A percentile compares a stretch with the other conserved stretches of the same genome.
phyloP scores from a whole-genome alignment of 2,329 filamentous ascomycete genomes.

The Fusarium camptoceras region DNA sequence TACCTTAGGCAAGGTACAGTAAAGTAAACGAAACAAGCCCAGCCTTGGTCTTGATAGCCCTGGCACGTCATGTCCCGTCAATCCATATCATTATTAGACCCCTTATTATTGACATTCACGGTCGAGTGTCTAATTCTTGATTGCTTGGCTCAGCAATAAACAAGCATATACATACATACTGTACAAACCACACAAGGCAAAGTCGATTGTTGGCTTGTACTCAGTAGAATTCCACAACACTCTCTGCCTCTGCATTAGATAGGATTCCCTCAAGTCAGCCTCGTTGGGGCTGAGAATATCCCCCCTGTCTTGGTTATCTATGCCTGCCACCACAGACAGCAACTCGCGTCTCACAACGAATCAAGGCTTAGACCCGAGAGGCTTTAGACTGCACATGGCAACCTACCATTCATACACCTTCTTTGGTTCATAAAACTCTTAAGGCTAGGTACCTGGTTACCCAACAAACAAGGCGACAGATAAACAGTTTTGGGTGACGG shows the following conservation, averaged over 20 bases:
- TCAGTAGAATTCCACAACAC: neutral
- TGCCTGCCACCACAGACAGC: constrained; percentile 26
- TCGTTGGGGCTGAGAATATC: constrained; percentile 31
- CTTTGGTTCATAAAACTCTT: neutral
- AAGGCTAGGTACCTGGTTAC: neutral
- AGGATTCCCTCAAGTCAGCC: constrained; percentile 19
- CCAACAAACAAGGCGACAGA: constrained; percentile 3
- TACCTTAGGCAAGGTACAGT: neutral
- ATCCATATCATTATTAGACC: constrained; percentile 21
- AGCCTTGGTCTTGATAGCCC: constrained; percentile 13
- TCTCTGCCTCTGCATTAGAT: constrained; percentile 7
- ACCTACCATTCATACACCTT: constrained; percentile 16
- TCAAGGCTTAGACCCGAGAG: constrained; percentile 17
- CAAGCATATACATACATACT: constrained; percentile 8
- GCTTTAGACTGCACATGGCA: constrained; percentile 23
- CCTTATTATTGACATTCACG: constrained; percentile 21
- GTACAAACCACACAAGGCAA: neutral
- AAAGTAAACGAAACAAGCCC: constrained; percentile 31
- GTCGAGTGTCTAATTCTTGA: neutral
- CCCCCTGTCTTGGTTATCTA: constrained; percentile 19
- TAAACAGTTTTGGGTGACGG: neutral
- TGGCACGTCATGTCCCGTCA: constrained; percentile 14
- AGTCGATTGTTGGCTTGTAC: neutral
- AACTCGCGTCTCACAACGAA: constrained; percentile 24
- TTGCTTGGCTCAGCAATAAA: neutral